These are phyloP conservation scores for Diaporthe nobilis DNA, from an alignment of 2,329 filamentous ascomycete species.

Conservation along the genomic window DNA sequence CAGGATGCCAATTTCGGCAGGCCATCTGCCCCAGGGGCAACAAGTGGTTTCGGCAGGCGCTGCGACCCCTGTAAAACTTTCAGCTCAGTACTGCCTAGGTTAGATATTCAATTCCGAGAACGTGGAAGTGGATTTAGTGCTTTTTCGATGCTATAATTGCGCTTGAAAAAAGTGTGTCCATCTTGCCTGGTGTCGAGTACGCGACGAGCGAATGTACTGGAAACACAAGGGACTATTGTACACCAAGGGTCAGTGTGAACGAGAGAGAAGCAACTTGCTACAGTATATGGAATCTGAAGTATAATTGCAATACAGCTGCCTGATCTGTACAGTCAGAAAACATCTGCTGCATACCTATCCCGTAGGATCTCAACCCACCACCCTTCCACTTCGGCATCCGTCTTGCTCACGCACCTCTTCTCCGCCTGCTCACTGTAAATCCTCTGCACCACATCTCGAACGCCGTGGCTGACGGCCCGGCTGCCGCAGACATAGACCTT, in stretches of 20 bases:
- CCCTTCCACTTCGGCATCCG: constrained; percentile 13
- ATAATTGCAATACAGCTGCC: not conserved
- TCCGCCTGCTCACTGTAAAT: constrained; percentile 17
- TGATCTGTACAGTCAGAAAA: not conserved
- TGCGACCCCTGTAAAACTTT: not conserved
- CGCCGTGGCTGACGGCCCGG: not conserved
- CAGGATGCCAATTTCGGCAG: not conserved
- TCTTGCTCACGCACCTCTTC: constrained; percentile 5
- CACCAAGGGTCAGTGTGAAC: not conserved
- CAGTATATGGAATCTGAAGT: not conserved
- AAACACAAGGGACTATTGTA: no score
- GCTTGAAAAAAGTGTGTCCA: no score
- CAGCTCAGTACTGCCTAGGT: not conserved
- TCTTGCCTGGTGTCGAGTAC: no score
- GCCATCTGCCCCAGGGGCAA: not conserved
- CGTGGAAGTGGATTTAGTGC: no score
- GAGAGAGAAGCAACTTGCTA: not conserved
- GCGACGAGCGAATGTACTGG: no score
- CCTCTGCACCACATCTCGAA: constrained; percentile 4
- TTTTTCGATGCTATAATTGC: no score
- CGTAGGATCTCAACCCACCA: constrained; percentile 22
- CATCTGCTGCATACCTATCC: constrained; percentile 8
- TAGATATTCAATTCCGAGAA: no score
- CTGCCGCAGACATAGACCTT: constrained; percentile 43
- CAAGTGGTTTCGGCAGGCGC: not conserved